Evolutionary conservation across 2,329 filamentous ascomycete genomes (phyloP).

Genomic region (Hypoxylon rubiginosum): DNA sequence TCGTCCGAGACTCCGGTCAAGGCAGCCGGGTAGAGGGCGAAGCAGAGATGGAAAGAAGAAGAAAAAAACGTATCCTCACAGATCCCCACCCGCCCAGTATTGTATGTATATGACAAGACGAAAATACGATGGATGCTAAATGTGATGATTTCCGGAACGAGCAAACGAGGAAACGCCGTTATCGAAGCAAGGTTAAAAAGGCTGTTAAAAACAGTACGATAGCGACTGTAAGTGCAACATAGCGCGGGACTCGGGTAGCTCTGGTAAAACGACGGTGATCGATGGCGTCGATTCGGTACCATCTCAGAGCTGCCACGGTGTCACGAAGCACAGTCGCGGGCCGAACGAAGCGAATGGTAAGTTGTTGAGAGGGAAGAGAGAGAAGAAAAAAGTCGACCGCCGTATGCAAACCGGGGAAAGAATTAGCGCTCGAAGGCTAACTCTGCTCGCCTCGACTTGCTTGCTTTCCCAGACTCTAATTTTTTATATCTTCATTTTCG

Average conservation of each 20-base stretch:
- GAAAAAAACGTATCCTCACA: constrained; percentile 39
- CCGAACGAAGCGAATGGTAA: constrained; percentile 17
- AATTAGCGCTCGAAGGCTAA: constrained; percentile 30
- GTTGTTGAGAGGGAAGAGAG: not conserved
- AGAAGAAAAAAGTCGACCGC: not conserved
- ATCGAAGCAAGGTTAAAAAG: constrained; percentile 14
- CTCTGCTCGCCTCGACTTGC: constrained; percentile 6
- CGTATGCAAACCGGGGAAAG: constrained; percentile 8
- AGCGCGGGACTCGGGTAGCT: not conserved
- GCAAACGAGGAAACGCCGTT: constrained; percentile 1
- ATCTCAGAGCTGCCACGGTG: not conserved
- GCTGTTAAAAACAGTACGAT: constrained; percentile 5
- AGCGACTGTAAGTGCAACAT: constrained; percentile 17
- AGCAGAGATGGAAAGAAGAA: not conserved
- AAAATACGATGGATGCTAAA: constrained; percentile 8
- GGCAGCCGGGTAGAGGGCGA: not conserved
- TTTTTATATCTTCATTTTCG: constrained; percentile 26
- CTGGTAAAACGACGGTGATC: not conserved
- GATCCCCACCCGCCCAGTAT: constrained; percentile 26
- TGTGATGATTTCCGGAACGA: constrained; percentile 1
- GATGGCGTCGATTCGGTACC: not conserved
- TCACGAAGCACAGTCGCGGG: constrained; percentile 4
- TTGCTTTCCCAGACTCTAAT: constrained; percentile 7
- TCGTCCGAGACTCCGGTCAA: not conserved
- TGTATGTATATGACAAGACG: constrained; percentile 1